phyloP scores from a whole-genome alignment of 1,284 basidiomycete species.

The Ceratobasidium sp. region DNA sequence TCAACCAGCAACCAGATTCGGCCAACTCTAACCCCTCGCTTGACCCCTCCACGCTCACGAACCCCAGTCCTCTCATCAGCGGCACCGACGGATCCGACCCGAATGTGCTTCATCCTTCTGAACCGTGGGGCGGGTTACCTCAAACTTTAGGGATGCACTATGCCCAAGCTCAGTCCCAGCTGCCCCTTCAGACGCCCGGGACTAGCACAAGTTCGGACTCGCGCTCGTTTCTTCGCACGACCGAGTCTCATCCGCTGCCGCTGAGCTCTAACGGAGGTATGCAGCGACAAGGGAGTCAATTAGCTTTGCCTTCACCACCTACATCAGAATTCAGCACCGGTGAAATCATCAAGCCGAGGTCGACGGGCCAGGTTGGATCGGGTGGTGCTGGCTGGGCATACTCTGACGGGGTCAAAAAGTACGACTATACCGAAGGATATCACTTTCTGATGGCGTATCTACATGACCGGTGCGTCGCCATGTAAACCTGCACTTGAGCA shows the following conservation, averaged over 20 bases:
- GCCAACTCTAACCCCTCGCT: slow-evolving; percentile 37
- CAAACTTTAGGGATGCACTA: slow-evolving; percentile 37
- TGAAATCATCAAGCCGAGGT: slow-evolving; percentile 29
- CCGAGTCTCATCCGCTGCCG: slow-evolving; percentile 23
- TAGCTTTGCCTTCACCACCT: slow-evolving; percentile 59
- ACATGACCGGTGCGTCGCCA: slow-evolving; percentile 70
- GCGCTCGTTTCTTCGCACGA: slow-evolving; percentile 37
- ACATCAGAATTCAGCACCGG: slow-evolving; percentile 54
- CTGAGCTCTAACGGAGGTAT: slow-evolving; percentile 12
- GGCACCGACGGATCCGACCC: slow-evolving; percentile 49
- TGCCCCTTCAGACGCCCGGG: slow-evolving; percentile 8
- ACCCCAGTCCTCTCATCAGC: slow-evolving; percentile 30
- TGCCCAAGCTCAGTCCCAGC: slow-evolving; percentile 28
- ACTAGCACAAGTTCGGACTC: neutral
- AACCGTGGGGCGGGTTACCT: slow-evolving; percentile 38
- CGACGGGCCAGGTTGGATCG: neutral
- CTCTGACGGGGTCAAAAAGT: slow-evolving; percentile 78
- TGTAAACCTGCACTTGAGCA: neutral
- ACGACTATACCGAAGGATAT: slow-evolving; percentile 93
- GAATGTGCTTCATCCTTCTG: slow-evolving; percentile 50
- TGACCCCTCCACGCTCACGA: slow-evolving; percentile 37
- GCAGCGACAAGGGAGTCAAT: slow-evolving; percentile 40
- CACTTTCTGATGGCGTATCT: slow-evolving; percentile 94
- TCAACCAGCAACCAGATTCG: slow-evolving; percentile 54
- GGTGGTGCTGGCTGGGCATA: slow-evolving; percentile 63